Conservation (phyloP, 2,329 filamentous ascomycete species). For the Trichocomaceae sp. region DNA sequence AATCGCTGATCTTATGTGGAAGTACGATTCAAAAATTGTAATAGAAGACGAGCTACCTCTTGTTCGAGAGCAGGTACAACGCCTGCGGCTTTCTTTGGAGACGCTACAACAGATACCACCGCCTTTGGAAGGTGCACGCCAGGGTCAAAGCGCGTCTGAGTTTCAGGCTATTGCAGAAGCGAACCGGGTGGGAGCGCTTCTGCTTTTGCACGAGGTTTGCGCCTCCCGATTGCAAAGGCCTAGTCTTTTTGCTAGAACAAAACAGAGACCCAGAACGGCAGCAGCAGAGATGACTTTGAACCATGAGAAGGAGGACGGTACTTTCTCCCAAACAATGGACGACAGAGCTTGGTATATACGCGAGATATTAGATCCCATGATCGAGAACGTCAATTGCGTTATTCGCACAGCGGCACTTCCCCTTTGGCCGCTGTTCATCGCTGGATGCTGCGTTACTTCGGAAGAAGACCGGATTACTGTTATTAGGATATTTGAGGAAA, state of each 20-base stretch:
- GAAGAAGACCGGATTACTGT: slow-evolving; percentile 20
- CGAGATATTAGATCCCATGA: slow-evolving; percentile 17
- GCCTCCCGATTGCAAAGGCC: slow-evolving; percentile 9
- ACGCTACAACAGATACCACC: slow-evolving; percentile 7
- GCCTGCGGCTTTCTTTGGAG: neutral
- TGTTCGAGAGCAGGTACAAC: slow-evolving; percentile 1
- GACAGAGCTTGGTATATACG: slow-evolving; percentile 13
- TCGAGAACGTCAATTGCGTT: slow-evolving; percentile 17
- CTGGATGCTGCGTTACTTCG: slow-evolving; percentile 19
- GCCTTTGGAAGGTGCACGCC: neutral
- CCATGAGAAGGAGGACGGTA: neutral
- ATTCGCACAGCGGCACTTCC: slow-evolving; percentile 21
- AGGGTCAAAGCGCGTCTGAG: slow-evolving; percentile 7
- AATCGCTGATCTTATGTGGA: slow-evolving; percentile 19
- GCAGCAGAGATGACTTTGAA: neutral
- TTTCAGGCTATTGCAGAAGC: slow-evolving; percentile 21
- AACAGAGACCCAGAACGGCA: neutral
- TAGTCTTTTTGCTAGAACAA: neutral
- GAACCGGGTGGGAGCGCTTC: slow-evolving; percentile 19
- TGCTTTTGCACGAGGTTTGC: slow-evolving; percentile 19
- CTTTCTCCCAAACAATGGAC: neutral
- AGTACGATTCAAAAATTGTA: slow-evolving; percentile 13
- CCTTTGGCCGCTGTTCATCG: slow-evolving; percentile 24
- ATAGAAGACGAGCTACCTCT: slow-evolving; percentile 1
- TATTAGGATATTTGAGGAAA: slow-evolving; percentile 20